These are phyloP conservation scores for Mycena metata DNA, from an alignment of 768 basidiomycete species.

Conservation along the genomic window DNA sequence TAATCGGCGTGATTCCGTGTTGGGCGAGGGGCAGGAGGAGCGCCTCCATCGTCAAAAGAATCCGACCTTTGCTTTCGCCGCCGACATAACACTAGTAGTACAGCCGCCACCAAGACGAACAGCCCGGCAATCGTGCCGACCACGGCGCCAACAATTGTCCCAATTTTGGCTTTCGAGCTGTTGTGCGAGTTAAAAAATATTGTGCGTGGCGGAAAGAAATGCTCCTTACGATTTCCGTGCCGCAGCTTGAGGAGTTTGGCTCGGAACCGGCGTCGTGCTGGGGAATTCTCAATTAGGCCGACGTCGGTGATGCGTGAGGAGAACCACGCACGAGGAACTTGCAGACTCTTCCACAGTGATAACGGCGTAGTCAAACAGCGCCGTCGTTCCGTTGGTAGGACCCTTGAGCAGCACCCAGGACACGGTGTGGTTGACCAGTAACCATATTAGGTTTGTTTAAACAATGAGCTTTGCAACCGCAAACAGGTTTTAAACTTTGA, in stretches of 20 bases:
- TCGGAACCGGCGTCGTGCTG: not conserved
- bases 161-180: not conserved
- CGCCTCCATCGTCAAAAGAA: too few relatives aligned
- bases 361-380: constrained; percentile 4
- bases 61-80: not conserved
- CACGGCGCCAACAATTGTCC: not conserved
- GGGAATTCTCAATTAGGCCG: too few relatives aligned
- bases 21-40: not conserved
- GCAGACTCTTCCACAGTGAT: not conserved
- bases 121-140: not conserved
- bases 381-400: not conserved
- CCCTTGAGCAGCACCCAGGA: not conserved
- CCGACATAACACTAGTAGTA: not conserved
- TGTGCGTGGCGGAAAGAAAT: too few relatives aligned
- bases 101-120: not conserved
- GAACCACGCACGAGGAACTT: not conserved
- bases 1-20: not conserved
- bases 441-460: too few relatives aligned
- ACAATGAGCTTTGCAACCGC: too few relatives aligned
- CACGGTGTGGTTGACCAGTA: constrained; percentile 2
- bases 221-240: too few relatives aligned
- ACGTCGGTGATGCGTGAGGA: too few relatives aligned
- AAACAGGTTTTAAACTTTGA: too few relatives aligned
- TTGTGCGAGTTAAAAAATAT: too few relatives aligned
- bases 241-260: not conserved